Base-by-base conservation (phyloP, 176 grass and related monocot species). In the Zoysia japonica region DNA sequence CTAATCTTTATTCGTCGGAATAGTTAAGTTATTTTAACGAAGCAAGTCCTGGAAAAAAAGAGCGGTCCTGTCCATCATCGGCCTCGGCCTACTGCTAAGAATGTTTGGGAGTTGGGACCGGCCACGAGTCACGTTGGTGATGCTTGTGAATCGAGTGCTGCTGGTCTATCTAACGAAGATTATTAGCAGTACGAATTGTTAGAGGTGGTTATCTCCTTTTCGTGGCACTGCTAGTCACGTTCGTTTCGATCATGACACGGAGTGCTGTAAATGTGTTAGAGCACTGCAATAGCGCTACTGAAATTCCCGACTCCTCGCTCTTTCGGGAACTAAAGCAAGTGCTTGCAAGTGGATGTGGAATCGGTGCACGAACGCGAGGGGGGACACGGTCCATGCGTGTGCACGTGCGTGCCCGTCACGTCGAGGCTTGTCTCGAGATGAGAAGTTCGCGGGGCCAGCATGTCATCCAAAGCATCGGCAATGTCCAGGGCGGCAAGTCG, bases 381-480 rank as follows among this genome's bases (percentile, higher is more conserved):
- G 6, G 9, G 56, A 9, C 55, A 59, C 56, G 56, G 56, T 60
- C 19, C 56, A 20, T 60, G 56, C 56, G 47, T 17, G n/a, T 60
- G 56, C n/a, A 28, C 56, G 53, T 56, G 53, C 53, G 6, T 7
- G 53, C 56, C 56, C 56, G 56, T 61, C 20, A 36, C 59, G 20
- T 61, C 59, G 59, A 61, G 20, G 0, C 59, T 61, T 36, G 57
- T 45, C 62, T 3, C 71, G 38, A 0, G 44, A 45, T 4, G 19
- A n/a, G 78, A 43, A 9, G 7, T 2, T 45, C 5, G 28, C 9
- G 39, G 83, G 83, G 1, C 72, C 78, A 47, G 2, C 5, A 6
- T 72, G 78, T 64, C 71, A 87, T 70, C 72, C n/a, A 77, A 64
- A 82, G 20, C 79, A 11, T 42, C 38, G 54, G 39, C 71, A 28